These are phyloP conservation scores for Candida chauliodis DNA, from an alignment of 805 yeast species.

Conservation along the genomic window DNA sequence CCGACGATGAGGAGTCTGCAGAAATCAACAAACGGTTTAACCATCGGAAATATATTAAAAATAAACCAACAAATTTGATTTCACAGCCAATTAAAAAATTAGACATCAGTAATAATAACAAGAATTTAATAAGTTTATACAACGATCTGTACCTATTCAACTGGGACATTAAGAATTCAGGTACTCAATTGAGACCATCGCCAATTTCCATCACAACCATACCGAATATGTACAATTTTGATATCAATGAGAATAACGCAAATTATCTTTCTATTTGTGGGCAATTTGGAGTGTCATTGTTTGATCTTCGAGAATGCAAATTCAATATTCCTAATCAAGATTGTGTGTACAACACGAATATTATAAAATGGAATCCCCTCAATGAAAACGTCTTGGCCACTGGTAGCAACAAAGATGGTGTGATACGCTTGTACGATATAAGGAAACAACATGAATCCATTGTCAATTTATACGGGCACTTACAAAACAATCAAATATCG, in stretches of 20 bases:
- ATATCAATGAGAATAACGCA: slow-evolving; percentile 32
- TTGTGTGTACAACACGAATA: slow-evolving; percentile 27
- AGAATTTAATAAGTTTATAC: slow-evolving; percentile 58
- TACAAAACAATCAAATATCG: slow-evolving; percentile 40
- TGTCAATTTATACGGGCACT: slow-evolving; percentile 53
- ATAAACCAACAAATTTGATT: slow-evolving; percentile 22
- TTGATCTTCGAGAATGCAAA: slow-evolving; percentile 59
- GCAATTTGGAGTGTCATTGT: slow-evolving; percentile 67
- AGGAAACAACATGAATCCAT: slow-evolving; percentile 51
- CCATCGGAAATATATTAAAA: slow-evolving; percentile 61
- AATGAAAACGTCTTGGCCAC: slow-evolving; percentile 64
- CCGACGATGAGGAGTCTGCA: slow-evolving; percentile 45
- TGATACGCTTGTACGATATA: slow-evolving; percentile 72
- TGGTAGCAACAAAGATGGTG: slow-evolving; percentile 50
- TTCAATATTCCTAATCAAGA: slow-evolving; percentile 27
- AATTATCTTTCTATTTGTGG: slow-evolving; percentile 57
- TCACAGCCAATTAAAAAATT: slow-evolving; percentile 25
- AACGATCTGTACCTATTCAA: slow-evolving; percentile 61
- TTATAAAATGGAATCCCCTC: slow-evolving; percentile 60
- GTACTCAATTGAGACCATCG: slow-evolving; percentile 28
- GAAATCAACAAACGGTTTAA: slow-evolving; percentile 76
- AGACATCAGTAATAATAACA: slow-evolving; percentile 27
- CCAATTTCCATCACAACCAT: slow-evolving; percentile 56
- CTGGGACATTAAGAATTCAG: slow-evolving; percentile 69
- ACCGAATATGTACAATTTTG: slow-evolving; percentile 50